Evolutionary conservation across 2,329 filamentous ascomycete species (phyloP).

Genomic region (Fonsecaea erecta): DNA sequence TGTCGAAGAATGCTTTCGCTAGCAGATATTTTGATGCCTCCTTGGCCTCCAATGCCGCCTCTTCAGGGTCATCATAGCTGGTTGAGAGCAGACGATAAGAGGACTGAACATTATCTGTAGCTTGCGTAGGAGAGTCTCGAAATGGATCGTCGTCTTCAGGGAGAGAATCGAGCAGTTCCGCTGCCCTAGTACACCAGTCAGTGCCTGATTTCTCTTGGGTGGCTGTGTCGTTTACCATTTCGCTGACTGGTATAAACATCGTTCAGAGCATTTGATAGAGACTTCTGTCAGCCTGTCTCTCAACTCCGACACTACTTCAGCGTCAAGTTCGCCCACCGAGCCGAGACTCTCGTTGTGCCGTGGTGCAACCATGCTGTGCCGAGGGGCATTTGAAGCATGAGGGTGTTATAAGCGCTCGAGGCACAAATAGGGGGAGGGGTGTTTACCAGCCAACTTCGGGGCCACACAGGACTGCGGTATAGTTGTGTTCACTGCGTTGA

Average conservation of each 20-base stretch:
- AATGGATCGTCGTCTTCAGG: slow-evolving; percentile 59
- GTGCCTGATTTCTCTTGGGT: slow-evolving; percentile 47
- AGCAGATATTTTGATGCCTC: slow-evolving; percentile 85
- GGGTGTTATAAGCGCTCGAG: neutral
- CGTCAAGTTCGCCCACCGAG: slow-evolving; percentile 28
- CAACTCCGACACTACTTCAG: slow-evolving; percentile 34
- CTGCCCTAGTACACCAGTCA: slow-evolving; percentile 68
- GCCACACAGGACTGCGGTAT: neutral
- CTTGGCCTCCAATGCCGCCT: slow-evolving; percentile 74
- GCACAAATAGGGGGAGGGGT: neutral
- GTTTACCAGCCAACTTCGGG: neutral
- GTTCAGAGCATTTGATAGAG: slow-evolving; percentile 86
- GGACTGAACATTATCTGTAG: slow-evolving; percentile 54
- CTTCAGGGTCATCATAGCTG: slow-evolving; percentile 68
- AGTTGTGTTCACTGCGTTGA: neutral
- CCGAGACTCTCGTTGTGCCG: slow-evolving; percentile 33
- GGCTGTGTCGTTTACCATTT: slow-evolving; percentile 69
- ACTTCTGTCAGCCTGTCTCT: slow-evolving; percentile 51
- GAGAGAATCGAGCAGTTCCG: slow-evolving; percentile 87
- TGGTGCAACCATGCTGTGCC: slow-evolving; percentile 17
- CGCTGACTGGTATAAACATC: slow-evolving; percentile 92
- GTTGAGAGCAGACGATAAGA: slow-evolving; percentile 55
- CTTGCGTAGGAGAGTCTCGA: slow-evolving; percentile 62
- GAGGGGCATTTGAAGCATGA: neutral
- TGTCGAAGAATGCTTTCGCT: slow-evolving; percentile 94